These are phyloP conservation scores for Schizothecium vesticola DNA, from an alignment of 495 filamentous ascomycete species.

Conservation along the genomic window DNA sequence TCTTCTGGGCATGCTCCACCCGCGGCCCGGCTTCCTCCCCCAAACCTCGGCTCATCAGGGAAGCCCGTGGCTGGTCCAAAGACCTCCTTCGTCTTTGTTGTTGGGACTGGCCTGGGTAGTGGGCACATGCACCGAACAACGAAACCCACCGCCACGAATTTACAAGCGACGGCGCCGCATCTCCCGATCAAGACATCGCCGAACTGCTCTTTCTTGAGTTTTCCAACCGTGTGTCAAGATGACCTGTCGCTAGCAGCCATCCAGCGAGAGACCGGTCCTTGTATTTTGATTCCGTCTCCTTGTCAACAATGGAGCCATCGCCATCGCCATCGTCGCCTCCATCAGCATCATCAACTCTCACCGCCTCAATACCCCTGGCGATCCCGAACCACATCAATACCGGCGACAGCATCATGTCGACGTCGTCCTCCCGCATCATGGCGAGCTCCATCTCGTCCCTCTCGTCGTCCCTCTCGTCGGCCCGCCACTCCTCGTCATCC, in stretches of 20 bases:
- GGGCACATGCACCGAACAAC: background rate
- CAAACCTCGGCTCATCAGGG: background rate
- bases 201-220: background rate
- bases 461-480: constrained; percentile 43
- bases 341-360: constrained; percentile 31
- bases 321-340: constrained; percentile 16
- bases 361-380: constrained; percentile 29
- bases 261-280: background rate
- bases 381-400: constrained; percentile 9
- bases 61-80: background rate
- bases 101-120: background rate
- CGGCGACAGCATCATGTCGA: constrained; percentile 17
- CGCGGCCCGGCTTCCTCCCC: background rate
- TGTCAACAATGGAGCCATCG: constrained; percentile 28
- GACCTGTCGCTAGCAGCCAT: background rate
- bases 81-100: background rate
- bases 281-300: background rate
- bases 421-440: constrained; percentile 27
- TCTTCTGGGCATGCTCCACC: background rate
- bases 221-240: background rate
- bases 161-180: background rate
- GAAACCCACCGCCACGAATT: background rate
- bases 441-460: constrained; percentile 45
- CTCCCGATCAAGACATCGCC: background rate
- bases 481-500: constrained; percentile 50